Evolutionary conservation across 148 eudicot species (phyloP), one percentile per base, ranked within the genome.

Genomic region (Rhododendron williamsianum): DNA sequence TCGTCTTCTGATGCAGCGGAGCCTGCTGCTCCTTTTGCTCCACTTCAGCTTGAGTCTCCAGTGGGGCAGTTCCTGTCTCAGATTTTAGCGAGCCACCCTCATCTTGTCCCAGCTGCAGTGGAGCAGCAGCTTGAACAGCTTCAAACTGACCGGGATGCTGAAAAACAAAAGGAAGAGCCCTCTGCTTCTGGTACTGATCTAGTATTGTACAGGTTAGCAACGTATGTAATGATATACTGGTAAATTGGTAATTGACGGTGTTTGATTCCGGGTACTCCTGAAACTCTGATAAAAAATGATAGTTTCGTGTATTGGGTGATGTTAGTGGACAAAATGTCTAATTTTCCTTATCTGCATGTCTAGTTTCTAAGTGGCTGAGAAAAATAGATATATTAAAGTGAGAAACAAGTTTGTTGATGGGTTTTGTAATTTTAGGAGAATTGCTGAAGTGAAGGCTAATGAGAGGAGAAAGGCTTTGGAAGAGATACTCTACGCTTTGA

Each of bases 71-170:
- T 97, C 85, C 92, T 97, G 35, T 89, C 98, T 48, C 92, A 95
- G 83, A 95, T 97, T 21, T 86, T 97, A 78, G 87, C 78, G 4
- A 97, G 94, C 86, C 99, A 97, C 87, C 99, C 99, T 1, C 99
- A 97, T 88, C 94, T 97, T 73, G 88, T 97, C 65, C 98, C 98
- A 82, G 98, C 98, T 87, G 99, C 99, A 21, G 98, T 91, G 69
- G 99, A 97, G 36, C 95, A 95, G 90, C 99, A 97, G 88, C 99
- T 97, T 86, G 98, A 94, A 83, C 98, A 92, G 91, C 94, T 97
- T 87, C 92, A 91, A 88, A 95, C 89, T 67, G 98, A 94, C 78
- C 91, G 92, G 63, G 93, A 96, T 85, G 87, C 94, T 1, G 96
- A 93, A 80, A 90, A 95, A 89, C 89, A 92, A 86, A 91, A 91